A percentile compares a stretch with the other conserved stretches of the same genome.
Evolutionary conservation across 225 moss, liverwort and hornwort genomes (phyloP).

Genomic region (Pseudisothecium myosuroides): DNA sequence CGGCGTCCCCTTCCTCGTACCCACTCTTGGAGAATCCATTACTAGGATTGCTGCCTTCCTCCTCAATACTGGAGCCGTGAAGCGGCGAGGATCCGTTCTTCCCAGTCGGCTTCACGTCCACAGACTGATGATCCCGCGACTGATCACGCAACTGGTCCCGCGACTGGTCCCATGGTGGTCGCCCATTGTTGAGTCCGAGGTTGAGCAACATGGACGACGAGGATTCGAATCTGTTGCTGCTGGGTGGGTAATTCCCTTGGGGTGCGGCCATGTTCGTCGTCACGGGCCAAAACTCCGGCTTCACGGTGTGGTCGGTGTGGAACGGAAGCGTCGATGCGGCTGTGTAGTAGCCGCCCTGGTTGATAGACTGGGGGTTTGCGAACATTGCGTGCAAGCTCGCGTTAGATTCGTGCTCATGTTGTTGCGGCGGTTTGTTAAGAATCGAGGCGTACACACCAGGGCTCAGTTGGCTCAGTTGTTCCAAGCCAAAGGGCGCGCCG

Average conservation of each 20-base stretch:
- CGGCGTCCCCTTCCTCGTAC: slow-evolving; percentile 41
- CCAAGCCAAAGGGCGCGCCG: background rate
- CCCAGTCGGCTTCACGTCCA: slow-evolving; percentile 1
- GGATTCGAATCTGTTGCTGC: slow-evolving; percentile 1
- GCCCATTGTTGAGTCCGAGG: slow-evolving; percentile 18
- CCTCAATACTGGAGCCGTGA: slow-evolving; percentile 47
- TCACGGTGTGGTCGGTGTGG: slow-evolving; percentile 1
- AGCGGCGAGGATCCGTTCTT: slow-evolving; percentile 29
- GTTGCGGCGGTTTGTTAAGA: background rate
- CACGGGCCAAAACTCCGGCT: slow-evolving; percentile 27
- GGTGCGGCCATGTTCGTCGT: background rate
- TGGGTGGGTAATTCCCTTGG: background rate
- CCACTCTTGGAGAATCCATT: slow-evolving; percentile 40
- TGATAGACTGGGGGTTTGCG: background rate
- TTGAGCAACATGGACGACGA: slow-evolving; percentile 20
- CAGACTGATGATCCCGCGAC: background rate
- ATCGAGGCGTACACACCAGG: background rate
- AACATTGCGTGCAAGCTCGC: slow-evolving; percentile 31
- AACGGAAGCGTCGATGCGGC: background rate
- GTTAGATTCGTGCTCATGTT: background rate
- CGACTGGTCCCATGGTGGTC: background rate
- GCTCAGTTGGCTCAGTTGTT: slow-evolving; percentile 3
- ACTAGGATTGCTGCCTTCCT: slow-evolving; percentile 45
- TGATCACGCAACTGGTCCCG: background rate
- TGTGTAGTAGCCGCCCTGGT: background rate